These are phyloP conservation scores for Ceratobasidium sp. DNA, from an alignment of 1,284 basidiomycete species.

Conservation along the genomic window DNA sequence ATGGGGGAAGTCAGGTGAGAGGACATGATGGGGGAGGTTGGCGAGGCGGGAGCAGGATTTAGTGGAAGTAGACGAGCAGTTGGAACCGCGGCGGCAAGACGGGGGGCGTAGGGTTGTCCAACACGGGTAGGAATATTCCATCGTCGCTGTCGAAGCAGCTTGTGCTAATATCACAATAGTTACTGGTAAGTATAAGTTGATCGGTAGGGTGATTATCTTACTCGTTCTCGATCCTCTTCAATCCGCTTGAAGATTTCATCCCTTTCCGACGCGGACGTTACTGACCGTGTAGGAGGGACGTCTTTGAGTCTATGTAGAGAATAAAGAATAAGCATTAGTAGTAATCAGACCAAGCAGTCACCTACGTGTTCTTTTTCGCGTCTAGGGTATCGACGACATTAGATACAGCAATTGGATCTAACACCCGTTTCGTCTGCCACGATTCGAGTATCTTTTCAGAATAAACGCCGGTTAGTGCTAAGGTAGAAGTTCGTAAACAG, in stretches of 20 bases:
- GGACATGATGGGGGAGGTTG: slow-evolving; percentile 37
- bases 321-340: neutral
- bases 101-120: slow-evolving; percentile 52
- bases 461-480: neutral
- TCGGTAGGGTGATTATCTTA: slow-evolving; percentile 51
- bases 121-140: slow-evolving; percentile 72
- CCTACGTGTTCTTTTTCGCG: slow-evolving; percentile 53
- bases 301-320: slow-evolving; percentile 50
- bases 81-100: slow-evolving; percentile 51
- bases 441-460: slow-evolving; percentile 80
- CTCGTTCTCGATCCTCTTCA: slow-evolving; percentile 92
- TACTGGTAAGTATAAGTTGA: neutral
- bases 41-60: slow-evolving; percentile 43
- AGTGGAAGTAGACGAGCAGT: slow-evolving; percentile 39
- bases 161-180: slow-evolving; percentile 68
- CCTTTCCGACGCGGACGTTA: slow-evolving; percentile 63
- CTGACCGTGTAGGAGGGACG: slow-evolving; percentile 48
- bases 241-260: slow-evolving; percentile 88
- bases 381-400: slow-evolving; percentile 63
- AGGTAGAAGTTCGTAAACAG: neutral
- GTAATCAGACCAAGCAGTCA: slow-evolving; percentile 31
- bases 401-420: slow-evolving; percentile 82
- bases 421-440: slow-evolving; percentile 87
- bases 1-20: slow-evolving; percentile 47
- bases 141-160: slow-evolving; percentile 89